phyloP scores from a whole-genome alignment of 179 eudicot species.

The Patellifolia procumbens region DNA sequence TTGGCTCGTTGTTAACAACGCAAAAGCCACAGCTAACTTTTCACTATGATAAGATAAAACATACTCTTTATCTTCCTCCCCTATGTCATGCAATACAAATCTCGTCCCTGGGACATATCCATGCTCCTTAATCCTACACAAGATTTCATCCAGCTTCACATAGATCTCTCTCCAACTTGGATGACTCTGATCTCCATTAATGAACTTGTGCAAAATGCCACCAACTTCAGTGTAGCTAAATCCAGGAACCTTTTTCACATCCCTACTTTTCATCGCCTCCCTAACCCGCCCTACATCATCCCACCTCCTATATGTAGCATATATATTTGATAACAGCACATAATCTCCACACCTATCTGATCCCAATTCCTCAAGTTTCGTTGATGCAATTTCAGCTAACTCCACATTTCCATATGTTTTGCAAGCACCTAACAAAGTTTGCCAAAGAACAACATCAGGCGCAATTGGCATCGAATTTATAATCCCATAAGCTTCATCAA shows the following conservation, averaged over 20 bases:
- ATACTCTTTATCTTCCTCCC: conserved; percentile 80
- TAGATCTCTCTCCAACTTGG: conserved; percentile 57
- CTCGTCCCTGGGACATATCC: conserved; percentile 73
- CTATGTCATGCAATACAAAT: conserved; percentile 82
- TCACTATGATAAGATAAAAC: conserved; percentile 75
- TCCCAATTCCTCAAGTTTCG: conserved; percentile 76
- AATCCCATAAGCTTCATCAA: conserved; percentile 62
- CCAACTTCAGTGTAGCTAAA: conserved; percentile 73
- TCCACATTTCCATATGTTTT: conserved; percentile 66
- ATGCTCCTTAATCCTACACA: conserved; percentile 51
- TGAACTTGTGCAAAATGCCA: conserved; percentile 59
- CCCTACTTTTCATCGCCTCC: conserved; percentile 57
- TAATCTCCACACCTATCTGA: conserved; percentile 72
- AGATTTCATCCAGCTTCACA: conserved; percentile 62
- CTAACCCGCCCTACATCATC: conserved; percentile 73
- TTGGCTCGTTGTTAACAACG: conserved; percentile 51
- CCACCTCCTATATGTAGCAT: conserved; percentile 73
- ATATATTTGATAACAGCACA: conserved; percentile 69
- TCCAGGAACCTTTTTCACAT: conserved; percentile 78
- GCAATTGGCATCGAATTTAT: conserved; percentile 60
- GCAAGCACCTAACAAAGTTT: conserved; percentile 79
- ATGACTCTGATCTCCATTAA: conserved; percentile 68
- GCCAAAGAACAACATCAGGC: conserved; percentile 81
- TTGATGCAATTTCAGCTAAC: conserved; percentile 72
- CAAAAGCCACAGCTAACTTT: conserved; percentile 84